A percentile compares a stretch with the other conserved stretches of the same genome.
Evolutionary conservation across 2,329 filamentous ascomycete genomes (phyloP).

Genomic region (Pyricularia sp.): DNA sequence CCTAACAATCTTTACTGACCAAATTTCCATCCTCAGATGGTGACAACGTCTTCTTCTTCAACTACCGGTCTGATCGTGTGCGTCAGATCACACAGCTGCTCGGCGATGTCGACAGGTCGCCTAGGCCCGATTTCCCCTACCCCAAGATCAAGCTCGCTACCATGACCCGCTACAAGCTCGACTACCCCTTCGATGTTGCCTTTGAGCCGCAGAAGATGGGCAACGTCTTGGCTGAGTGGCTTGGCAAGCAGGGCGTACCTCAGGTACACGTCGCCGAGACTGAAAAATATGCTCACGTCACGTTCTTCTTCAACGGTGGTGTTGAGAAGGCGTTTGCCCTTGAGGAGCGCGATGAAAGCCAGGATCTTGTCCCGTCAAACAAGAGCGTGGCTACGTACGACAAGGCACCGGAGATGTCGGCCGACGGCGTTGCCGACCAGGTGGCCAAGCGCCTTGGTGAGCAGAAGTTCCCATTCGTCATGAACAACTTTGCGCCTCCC

Average conservation of each 20-base stretch:
- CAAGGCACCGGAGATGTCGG: conserved; percentile 89
- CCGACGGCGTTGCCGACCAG: conserved; percentile 77
- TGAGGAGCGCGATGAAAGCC: conserved; percentile 74
- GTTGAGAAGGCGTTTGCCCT: conserved; percentile 92
- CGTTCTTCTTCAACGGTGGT: conserved; percentile 99
- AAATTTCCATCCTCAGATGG: conserved; percentile 44
- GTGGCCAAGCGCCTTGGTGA: conserved; percentile 76
- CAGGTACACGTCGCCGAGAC: conserved; percentile 98
- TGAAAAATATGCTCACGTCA: conserved; percentile 98
- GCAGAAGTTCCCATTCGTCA: conserved; percentile 85
- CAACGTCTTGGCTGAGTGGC: conserved; percentile 95
- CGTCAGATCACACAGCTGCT: conserved; percentile 92
- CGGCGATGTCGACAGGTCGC: conserved; percentile 83
- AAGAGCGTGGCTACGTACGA: conserved; percentile 89
- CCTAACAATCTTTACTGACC: conserved; percentile 5
- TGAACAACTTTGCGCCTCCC: conserved; percentile 99
- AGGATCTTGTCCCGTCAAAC: conserved; percentile 74
- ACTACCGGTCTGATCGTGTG: conserved; percentile 97
- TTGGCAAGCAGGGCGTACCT: conserved; percentile 75
- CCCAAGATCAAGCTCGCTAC: conserved; percentile 86
- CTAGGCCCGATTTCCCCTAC: conserved; percentile 81
- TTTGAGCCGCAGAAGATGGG: conserved; percentile 94
- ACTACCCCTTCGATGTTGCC: conserved; percentile 83
- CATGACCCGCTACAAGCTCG: conserved; percentile 97
- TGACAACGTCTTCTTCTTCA: conserved; percentile 99